Evolutionary conservation across 805 yeast species (phyloP), one percentile per base, ranked within the genome.

Genomic region (Metschnikowia anglica): DNA sequence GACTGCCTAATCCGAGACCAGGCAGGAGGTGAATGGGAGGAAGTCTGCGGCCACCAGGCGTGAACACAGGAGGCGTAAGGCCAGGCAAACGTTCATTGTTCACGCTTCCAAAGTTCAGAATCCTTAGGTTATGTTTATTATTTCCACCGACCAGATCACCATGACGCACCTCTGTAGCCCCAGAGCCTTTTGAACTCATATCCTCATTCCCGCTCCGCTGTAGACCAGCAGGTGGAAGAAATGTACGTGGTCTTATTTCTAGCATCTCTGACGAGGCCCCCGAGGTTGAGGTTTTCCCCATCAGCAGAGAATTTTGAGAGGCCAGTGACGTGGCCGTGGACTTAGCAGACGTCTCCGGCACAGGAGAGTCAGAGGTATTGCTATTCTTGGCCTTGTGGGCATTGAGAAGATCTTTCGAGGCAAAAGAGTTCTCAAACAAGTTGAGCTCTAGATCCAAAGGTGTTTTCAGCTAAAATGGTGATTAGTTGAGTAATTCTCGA

Each of bases 401-500:
- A 35, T 34, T 45, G 21, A 41, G 38, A 23, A 41, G 51, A 38
- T 73, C 75, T 47, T 79, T 81, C 2, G 80, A 66, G n/a, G 93
- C 97, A 68, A 91, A 91, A 38, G 96, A 86, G 62, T 85, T 86
- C 63, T 91, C 99, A 60, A 91, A 91, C 4, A 97, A 97, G 57
- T 91, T 91, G 8, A 93, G 96, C 62, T 93, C 99, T 45, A 89
- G 70, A 47, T 84, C 91, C 55, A 88, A 78, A 30, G 87, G 64
- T 13, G 72, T 60, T 55, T 64, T 59, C 64, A 58, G 63, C 66
- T 65, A 48, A 5, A 40, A 12, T 13, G 13, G 15, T n/a, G 29
- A 15, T 29, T 32, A 32, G 34, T 32, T 19, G 24, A 19, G 24
- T 32, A 13, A 10, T 32, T 5, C 12, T 13, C 16, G 10, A 10